Evolutionary conservation across 1,284 basidiomycete genomes (phyloP).

Genomic region (Ganoderma multipileum): DNA sequence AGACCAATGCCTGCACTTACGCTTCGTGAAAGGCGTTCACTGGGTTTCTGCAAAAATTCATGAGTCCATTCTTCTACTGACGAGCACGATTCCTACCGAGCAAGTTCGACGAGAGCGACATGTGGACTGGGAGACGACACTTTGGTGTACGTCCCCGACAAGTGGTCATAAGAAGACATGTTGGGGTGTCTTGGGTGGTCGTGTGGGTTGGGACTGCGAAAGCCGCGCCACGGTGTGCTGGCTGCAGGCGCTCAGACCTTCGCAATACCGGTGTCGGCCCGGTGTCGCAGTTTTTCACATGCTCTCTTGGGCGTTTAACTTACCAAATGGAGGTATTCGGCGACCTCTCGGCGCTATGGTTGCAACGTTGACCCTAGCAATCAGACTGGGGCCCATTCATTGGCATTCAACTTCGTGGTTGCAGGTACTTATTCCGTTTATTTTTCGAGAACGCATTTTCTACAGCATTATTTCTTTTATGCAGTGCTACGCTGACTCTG

Average conservation of each 20-base stretch:
- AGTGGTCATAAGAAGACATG: constrained; percentile 21
- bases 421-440: too few relatives aligned
- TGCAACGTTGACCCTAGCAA: too few relatives aligned
- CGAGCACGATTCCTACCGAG: constrained; percentile 46
- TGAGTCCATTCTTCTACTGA: background rate
- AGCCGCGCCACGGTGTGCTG: background rate
- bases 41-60: constrained; percentile 54
- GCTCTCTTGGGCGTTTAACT: background rate
- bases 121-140: constrained; percentile 60
- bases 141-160: constrained; percentile 55
- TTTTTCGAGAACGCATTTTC: too few relatives aligned
- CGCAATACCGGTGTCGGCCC: background rate
- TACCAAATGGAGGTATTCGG: background rate
- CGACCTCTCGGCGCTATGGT: too few relatives aligned
- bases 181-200: background rate
- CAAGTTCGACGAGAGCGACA: constrained; percentile 61
- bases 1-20: constrained; percentile 42
- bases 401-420: too few relatives aligned
- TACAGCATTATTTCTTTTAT: too few relatives aligned
- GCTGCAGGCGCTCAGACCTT: too few relatives aligned
- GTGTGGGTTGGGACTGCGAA: background rate
- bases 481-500: too few relatives aligned
- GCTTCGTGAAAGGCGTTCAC: constrained; percentile 79
- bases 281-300: background rate
- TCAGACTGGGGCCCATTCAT: too few relatives aligned